These are phyloP conservation scores for Solioccasus polychromus DNA, from an alignment of 768 basidiomycete species.

Conservation along the genomic window DNA sequence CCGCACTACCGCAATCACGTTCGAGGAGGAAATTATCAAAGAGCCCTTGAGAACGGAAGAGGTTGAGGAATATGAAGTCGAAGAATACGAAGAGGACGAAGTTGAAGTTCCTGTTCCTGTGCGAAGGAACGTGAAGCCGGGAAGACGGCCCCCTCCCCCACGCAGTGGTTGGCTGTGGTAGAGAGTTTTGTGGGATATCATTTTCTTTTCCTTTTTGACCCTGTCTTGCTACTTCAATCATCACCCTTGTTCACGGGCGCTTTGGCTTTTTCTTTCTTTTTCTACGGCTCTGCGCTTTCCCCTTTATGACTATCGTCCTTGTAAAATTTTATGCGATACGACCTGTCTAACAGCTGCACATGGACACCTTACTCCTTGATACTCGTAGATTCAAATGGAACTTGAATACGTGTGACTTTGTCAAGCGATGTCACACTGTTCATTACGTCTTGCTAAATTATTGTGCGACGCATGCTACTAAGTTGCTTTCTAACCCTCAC, in stretches of 20 bases:
- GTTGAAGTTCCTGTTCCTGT: slow-evolving; percentile 39
- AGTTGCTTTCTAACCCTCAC: neutral
- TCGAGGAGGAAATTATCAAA: slow-evolving; percentile 52
- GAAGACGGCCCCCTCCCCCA: slow-evolving; percentile 49
- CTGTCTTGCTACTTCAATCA: slow-evolving; percentile 13
- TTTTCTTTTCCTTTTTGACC: slow-evolving; percentile 35
- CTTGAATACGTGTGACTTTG: too few species aligned
- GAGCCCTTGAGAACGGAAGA: slow-evolving; percentile 37
- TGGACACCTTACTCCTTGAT: slow-evolving; percentile 7
- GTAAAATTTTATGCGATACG: slow-evolving; percentile 28
- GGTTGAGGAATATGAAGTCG: slow-evolving; percentile 34
- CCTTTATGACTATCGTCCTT: slow-evolving; percentile 7
- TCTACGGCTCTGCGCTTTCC: slow-evolving; percentile 7
- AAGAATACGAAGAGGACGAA: slow-evolving; percentile 44
- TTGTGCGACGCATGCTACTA: slow-evolving; percentile 3
- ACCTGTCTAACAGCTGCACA: slow-evolving; percentile 20
- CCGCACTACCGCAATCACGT: slow-evolving; percentile 70
- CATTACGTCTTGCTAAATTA: neutral
- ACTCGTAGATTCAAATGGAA: too few species aligned
- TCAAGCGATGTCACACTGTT: too few species aligned
- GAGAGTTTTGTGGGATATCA: slow-evolving; percentile 28
- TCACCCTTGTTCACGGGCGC: slow-evolving; percentile 21
- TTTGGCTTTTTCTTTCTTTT: slow-evolving; percentile 18
- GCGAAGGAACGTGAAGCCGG: slow-evolving; percentile 41
- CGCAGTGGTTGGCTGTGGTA: slow-evolving; percentile 58